Base-by-base conservation (phyloP, 495 filamentous ascomycete species). In the Penicillium simplicissimum region DNA sequence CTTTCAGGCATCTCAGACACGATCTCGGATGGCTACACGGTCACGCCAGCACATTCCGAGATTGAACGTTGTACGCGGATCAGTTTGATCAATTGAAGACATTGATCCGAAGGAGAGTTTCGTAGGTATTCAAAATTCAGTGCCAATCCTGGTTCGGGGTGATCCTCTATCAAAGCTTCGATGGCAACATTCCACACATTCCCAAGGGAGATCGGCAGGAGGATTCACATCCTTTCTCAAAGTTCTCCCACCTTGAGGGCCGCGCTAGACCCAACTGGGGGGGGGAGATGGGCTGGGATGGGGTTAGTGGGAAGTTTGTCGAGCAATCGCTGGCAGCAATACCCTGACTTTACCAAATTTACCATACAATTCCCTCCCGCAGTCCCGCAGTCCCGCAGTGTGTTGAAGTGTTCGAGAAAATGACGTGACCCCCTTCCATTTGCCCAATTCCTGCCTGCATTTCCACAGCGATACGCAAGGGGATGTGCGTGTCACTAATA, bases 401-500 rank as follows among this genome's bases (percentile, higher is more conserved):
- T 31, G 28, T 21, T 34, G 45, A 21, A 37, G 45, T 35, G 56
- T 13, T 8, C 19, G 47, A 35, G 51, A 36, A 23, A 51, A 65
- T 65, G 62, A 65, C 55, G 61, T 63, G 57, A 55, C 47, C 25
- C 40, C 43, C 10, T 15, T 52, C 13, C 19, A 9, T 9, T 48
- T 6, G 0, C 38, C 38, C 7, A 49, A 7, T 31, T 10, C 21
- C 23, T 49, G 21, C 19, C 37, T 38, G 38, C 8, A 42, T 17
- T 42, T 45, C 15, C 17, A 31, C 1, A 19, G 33, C 31, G 31
- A 34, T 35, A 67, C 52, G 65, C 56, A 67, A 67, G 65, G 65
- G 65, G 45, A 60, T 57, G 48, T 43, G 55, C 37, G 56, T 66
- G 45, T 59, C 60, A 63, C 60, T 53, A 33, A 51, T 56, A 62